phyloP scores from a whole-genome alignment of 2,329 filamentous ascomycete genomes.

The Fusarium decemcellulare region DNA sequence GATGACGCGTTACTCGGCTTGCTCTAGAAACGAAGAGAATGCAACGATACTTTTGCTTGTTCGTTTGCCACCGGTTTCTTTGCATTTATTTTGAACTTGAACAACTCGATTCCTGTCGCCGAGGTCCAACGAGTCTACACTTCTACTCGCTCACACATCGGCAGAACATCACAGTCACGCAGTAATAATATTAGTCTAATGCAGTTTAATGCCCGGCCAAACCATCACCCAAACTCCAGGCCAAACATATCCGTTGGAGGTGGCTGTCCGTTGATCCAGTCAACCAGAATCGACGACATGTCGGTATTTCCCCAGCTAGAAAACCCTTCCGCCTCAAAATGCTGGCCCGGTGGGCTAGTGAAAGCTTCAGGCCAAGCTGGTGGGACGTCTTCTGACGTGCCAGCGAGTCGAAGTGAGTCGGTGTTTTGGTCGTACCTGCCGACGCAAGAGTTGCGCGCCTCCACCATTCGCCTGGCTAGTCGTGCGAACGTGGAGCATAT shows the following conservation, averaged over 20 bases:
- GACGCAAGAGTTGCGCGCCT: conserved; percentile 32
- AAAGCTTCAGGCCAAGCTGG: conserved; percentile 15
- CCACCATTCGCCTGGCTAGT: conserved; percentile 33
- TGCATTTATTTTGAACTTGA: too few relatives aligned
- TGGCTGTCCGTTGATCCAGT: conserved; percentile 37
- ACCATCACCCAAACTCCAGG: conserved; percentile 29
- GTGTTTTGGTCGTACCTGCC: conserved; percentile 35
- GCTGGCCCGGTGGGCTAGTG: not conserved
- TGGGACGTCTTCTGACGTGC: conserved; percentile 20
- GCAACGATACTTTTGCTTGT: too few relatives aligned
- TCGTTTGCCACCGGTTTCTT: too few relatives aligned
- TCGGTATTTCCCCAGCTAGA: conserved; percentile 25
- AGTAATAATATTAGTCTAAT: too few relatives aligned
- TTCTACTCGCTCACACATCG: too few relatives aligned
- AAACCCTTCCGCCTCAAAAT: not conserved
- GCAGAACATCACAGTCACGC: too few relatives aligned
- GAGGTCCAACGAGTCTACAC: too few relatives aligned
- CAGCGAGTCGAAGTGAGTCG: conserved; percentile 30
- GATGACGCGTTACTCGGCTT: too few relatives aligned
- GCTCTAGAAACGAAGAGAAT: too few relatives aligned
- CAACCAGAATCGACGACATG: conserved; percentile 36
- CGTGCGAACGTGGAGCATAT: conserved; percentile 33
- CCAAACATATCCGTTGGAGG: conserved; percentile 32
- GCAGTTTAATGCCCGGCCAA: too few relatives aligned
- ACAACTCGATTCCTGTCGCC: too few relatives aligned